Percentiles rank a stretch among this genome's conserved stretches.
phyloP scores from a whole-genome alignment of 345 rosid species.

The Clarkia xantiana region DNA sequence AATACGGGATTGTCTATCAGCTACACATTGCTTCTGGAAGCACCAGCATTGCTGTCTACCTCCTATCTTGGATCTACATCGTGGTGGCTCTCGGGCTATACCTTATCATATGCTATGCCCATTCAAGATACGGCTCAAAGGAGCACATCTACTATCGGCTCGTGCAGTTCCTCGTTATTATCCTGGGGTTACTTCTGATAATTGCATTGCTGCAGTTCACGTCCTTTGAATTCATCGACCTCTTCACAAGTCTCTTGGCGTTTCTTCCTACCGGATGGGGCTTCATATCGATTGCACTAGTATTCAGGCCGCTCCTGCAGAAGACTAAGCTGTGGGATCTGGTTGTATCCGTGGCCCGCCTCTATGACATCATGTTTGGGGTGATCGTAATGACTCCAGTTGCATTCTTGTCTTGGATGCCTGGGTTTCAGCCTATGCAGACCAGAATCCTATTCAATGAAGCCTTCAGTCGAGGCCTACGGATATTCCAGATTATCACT shows the following conservation, averaged over 20 bases:
- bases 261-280: conserved; percentile 95
- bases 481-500: conserved; percentile 64
- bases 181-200: conserved; percentile 38
- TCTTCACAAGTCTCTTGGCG: conserved; percentile 72
- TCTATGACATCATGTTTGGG: conserved; percentile 67
- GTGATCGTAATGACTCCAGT: conserved; percentile 72
- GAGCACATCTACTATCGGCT: conserved; percentile 79
- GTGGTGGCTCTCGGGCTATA: conserved; percentile 41
- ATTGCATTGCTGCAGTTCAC: conserved; percentile 60
- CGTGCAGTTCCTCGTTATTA: conserved; percentile 69
- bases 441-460: conserved; percentile 78
- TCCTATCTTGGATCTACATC: conserved; percentile 66
- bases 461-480: conserved; percentile 82
- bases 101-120: conserved; percentile 47
- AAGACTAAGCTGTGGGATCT: conserved; percentile 51
- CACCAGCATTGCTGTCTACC: conserved; percentile 59
- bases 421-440: conserved; percentile 92
- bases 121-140: conserved; percentile 50
- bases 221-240: conserved; percentile 36
- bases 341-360: conserved; percentile 67
- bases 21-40: conserved; percentile 38
- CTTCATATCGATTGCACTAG: conserved; percentile 60
- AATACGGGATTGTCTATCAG: conserved; percentile 78
- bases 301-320: conserved; percentile 49
- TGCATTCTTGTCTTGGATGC: conserved; percentile 84